Evolutionary conservation across 1,284 basidiomycete species (phyloP).

Genomic region (Porphyrellus sp.): DNA sequence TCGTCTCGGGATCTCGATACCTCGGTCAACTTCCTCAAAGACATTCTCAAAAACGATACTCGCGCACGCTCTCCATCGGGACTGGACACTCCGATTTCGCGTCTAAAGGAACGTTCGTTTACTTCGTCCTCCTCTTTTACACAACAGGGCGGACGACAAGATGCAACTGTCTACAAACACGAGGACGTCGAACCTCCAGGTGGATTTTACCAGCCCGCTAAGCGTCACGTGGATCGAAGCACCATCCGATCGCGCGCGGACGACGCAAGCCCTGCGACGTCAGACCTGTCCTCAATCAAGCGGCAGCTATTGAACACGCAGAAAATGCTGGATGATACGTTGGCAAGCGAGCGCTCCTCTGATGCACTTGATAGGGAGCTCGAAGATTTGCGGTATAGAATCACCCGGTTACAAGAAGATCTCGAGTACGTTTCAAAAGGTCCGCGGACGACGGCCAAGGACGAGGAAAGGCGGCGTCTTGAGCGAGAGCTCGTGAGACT

Average conservation of each 20-base stretch:
- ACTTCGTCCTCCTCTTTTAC: slow-evolving; percentile 53
- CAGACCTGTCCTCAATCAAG: slow-evolving; percentile 68
- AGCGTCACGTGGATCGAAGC: slow-evolving; percentile 85
- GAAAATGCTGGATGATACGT: slow-evolving; percentile 74
- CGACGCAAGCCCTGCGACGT: slow-evolving; percentile 62
- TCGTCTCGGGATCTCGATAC: slow-evolving; percentile 89
- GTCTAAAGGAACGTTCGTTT: slow-evolving; percentile 71
- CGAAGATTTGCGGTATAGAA: slow-evolving; percentile 83
- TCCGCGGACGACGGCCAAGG: slow-evolving; percentile 70
- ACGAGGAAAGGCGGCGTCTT: slow-evolving; percentile 82
- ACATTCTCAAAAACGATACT: slow-evolving; percentile 85
- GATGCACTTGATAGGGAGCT: slow-evolving; percentile 89
- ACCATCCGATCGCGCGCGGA: slow-evolving; percentile 76
- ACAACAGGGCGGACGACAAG: slow-evolving; percentile 56
- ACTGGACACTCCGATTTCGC: slow-evolving; percentile 53
- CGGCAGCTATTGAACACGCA: slow-evolving; percentile 82
- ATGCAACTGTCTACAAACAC: slow-evolving; percentile 94
- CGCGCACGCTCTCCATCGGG: slow-evolving; percentile 55
- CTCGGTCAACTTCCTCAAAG: slow-evolving; percentile 90
- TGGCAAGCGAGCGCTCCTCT: slow-evolving; percentile 65
- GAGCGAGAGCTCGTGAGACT: slow-evolving; percentile 88
- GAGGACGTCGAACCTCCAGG: slow-evolving; percentile 59
- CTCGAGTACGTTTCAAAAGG: slow-evolving; percentile 87
- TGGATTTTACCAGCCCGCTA: slow-evolving; percentile 80
- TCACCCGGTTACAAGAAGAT: slow-evolving; percentile 89